Percentiles rank a stretch among this genome's conserved stretches.
These are phyloP conservation scores for Byssoonygena ceratinophila DNA, from an alignment of 2,329 filamentous ascomycete genomes.

Conservation along the genomic window DNA sequence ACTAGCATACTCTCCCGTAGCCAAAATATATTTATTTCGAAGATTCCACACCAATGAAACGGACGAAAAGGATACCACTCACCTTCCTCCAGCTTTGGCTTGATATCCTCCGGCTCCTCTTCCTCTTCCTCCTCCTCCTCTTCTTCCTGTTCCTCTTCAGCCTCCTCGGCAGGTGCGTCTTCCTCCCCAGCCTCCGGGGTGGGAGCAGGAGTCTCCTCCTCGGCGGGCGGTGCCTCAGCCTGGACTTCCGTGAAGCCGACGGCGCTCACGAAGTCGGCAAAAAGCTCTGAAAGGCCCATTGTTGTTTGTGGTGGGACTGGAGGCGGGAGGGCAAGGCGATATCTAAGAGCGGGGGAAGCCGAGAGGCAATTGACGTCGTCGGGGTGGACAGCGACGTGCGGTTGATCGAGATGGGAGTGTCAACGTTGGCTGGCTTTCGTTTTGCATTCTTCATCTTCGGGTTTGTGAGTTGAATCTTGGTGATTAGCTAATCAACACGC, in stretches of 20 bases:
- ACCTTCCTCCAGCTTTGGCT: constrained; percentile 88
- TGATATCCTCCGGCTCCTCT: constrained; percentile 71
- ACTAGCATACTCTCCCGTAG: too few species aligned
- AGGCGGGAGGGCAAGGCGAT: background rate
- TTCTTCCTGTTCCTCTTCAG: constrained; percentile 50
- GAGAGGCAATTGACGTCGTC: constrained; percentile 16
- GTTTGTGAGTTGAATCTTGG: background rate
- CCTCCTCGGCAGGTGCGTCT: constrained; percentile 42
- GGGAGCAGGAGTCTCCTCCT: constrained; percentile 33
- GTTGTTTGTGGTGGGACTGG: constrained; percentile 22
- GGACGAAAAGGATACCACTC: constrained; percentile 36
- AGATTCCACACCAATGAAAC: background rate
- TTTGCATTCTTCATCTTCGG: constrained; percentile 11
- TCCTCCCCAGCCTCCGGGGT: constrained; percentile 40
- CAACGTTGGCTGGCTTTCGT: too few species aligned
- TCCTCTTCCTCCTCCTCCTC: constrained; percentile 69
- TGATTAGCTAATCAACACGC: background rate
- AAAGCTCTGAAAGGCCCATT: constrained; percentile 56
- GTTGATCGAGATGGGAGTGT: too few species aligned
- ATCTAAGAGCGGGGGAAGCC: constrained; percentile 15
- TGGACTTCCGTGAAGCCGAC: constrained; percentile 52
- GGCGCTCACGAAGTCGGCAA: constrained; percentile 55
- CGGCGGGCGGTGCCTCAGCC: constrained; percentile 48
- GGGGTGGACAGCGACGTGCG: background rate
- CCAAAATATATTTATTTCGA: too few species aligned